Base-by-base conservation (phyloP, 2,329 filamentous ascomycete genomes). In the Trichoderma oligosporum region DNA sequence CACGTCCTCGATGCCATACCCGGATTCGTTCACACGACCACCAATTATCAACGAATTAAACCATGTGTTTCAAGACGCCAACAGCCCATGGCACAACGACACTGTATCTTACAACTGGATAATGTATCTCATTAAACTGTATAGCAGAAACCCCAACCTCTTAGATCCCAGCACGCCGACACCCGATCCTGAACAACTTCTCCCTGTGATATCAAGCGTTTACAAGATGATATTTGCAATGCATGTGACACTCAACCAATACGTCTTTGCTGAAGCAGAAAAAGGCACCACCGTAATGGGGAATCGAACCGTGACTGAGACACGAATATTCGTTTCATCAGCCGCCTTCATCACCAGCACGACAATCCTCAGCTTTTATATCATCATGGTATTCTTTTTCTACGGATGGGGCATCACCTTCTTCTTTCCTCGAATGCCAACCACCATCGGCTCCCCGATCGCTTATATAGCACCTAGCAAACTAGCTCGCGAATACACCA, bases 341-440 rank as follows among this genome's bases (percentile, higher is more conserved):
- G 58, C 73, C 0, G 77, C 82, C 18, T 78, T 82, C 44, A 62
- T 70, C 3, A 72, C 83, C 1, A 70, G 74, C 0, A 65, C 79
- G 5, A 60, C 57, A 0, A 75, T 84, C 0, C 59, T 85, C 0
- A 61, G 45, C 0, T 18, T 76, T 0, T 78, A 83, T 41, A 61
- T 76, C 0, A 7, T 78, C 0, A 73, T 77, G 0, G 73, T 76
- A 0, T n/a, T 74, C 0, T 0, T 70, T 0, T 70, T 82, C 4
- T 85, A 83, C 55, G 11, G 66, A 0, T 61, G 68, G 0, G 62
- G 76, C 0, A 72, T 78, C 0, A 70, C 70, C 1, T 68, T 70
- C 2, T 76, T 78, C 18, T 68, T 85, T 0, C 76, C 80, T 0
- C 69, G 78, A 0, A 68, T 85, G 65, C 82, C 82, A 0, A 80